These are phyloP conservation scores for Pseudopyrenochaeta lycopersici DNA, from an alignment of 2,329 filamentous ascomycete species.

Conservation along the genomic window DNA sequence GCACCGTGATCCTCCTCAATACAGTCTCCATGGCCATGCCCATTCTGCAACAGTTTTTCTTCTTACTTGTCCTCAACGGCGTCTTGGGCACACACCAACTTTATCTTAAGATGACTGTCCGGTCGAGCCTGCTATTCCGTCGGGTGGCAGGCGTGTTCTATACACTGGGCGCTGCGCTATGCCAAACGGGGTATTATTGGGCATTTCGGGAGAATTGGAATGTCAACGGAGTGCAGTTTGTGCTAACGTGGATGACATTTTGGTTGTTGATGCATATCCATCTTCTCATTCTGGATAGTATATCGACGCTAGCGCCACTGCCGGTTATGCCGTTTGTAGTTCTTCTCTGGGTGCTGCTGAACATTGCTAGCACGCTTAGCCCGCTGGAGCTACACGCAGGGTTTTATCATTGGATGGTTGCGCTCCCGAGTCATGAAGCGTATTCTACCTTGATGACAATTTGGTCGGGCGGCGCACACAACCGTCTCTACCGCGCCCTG, in stretches of 20 bases:
- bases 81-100: slow-evolving; percentile 46
- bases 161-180: slow-evolving; percentile 53
- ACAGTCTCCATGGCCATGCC: slow-evolving; percentile 56
- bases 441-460: slow-evolving; percentile 55
- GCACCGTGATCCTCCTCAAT: slow-evolving; percentile 56
- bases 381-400: slow-evolving; percentile 55
- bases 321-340: slow-evolving; percentile 56
- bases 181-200: slow-evolving; percentile 54
- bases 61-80: slow-evolving; percentile 56
- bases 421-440: slow-evolving; percentile 52
- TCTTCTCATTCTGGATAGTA: slow-evolving; percentile 56
- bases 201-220: slow-evolving; percentile 54
- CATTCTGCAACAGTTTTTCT: slow-evolving; percentile 61
- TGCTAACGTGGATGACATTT: slow-evolving; percentile 54
- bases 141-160: slow-evolving; percentile 47
- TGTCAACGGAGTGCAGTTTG: slow-evolving; percentile 53
- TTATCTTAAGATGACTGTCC: slow-evolving; percentile 29
- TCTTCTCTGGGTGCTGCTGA: slow-evolving; percentile 56
- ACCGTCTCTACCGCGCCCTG: slow-evolving; percentile 50
- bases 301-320: slow-evolving; percentile 52
- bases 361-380: slow-evolving; percentile 54
- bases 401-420: slow-evolving; percentile 54
- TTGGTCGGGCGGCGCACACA: slow-evolving; percentile 56
- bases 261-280: slow-evolving; percentile 58
- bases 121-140: slow-evolving; percentile 40